Conservation (phyloP, 2,329 filamentous ascomycete genomes). For the Dendryphion nanum region DNA sequence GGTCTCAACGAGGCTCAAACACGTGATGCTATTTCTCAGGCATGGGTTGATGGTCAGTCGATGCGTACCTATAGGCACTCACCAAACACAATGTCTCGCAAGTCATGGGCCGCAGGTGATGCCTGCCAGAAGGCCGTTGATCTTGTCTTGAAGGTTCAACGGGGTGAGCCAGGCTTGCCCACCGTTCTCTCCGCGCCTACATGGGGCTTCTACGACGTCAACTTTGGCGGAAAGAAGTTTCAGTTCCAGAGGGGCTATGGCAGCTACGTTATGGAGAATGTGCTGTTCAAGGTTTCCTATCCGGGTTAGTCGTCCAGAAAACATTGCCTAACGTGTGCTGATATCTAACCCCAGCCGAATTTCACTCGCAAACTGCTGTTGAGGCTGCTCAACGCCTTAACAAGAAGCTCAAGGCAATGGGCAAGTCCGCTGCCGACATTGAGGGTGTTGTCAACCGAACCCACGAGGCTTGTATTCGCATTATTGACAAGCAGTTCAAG, state of each 20-base stretch:
- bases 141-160: conserved; percentile 84
- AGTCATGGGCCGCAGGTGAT: conserved; percentile 98
- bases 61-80: conserved; percentile 96
- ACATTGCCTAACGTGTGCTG: neutral
- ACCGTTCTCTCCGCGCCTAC: conserved; percentile 88
- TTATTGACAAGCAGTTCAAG: conserved; percentile 99
- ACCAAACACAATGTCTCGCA: conserved; percentile 99
- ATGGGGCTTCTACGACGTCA: conserved; percentile 98
- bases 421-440: conserved; percentile 88
- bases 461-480: conserved; percentile 96
- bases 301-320: conserved; percentile 63
- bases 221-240: conserved; percentile 90
- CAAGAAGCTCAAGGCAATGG: conserved; percentile 75
- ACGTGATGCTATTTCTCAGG: conserved; percentile 91
- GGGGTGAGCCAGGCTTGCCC: conserved; percentile 86
- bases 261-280: conserved; percentile 99
- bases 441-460: conserved; percentile 91
- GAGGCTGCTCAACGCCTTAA: conserved; percentile 90
- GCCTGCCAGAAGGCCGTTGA: conserved; percentile 95
- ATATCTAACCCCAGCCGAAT: conserved; percentile 63
- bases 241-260: conserved; percentile 94
- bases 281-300: conserved; percentile 99
- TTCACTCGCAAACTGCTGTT: conserved; percentile 97
- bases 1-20: conserved; percentile 88
- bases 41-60: conserved; percentile 94